Evolutionary conservation across 306 rosid species (phyloP), one percentile per base, ranked within the genome.

Genomic region (Senna siamea): DNA sequence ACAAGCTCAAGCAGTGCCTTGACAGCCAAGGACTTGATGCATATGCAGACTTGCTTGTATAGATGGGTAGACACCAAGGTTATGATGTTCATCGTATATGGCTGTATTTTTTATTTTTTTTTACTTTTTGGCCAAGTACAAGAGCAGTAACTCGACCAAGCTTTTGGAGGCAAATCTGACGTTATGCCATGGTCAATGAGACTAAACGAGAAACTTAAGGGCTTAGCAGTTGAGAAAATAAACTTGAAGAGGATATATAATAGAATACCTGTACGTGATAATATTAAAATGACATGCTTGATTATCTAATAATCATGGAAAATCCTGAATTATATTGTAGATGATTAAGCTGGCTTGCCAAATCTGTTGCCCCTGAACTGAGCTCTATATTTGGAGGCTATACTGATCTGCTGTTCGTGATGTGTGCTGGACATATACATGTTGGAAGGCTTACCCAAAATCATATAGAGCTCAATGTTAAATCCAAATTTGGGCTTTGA

Each of bases 1-100:
- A 78, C 78, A 91, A 87, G 85, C 96, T 93, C 76, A 93, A 80
- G 80, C 77, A 85, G 62, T 78, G 86, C 81, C 82, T 89, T 73
- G 85, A 62, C 58, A 78, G 81, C 79, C 88, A 91, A 52, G 91
- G 91, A 17, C 92, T 89, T 32, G 87, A 74, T 51, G 93, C 93
- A 68, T 93, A 93, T 78, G 23, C 77, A 28, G 80, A 82, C 72
- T 75, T 91, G 81, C 83, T 93, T 68, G 66, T 84, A 59, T 93
- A 84, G 78, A 63, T 41, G 28, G 38, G 53, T 55, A 66, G 61
- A 60, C 69, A 58, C 34, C 50, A 48, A 46, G 66, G 51, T 35
- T 79, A 56, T 66, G 79, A 63, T 53, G 72, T 74, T 72, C 52
- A 55, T 64, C 68, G 53, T 52, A 46, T 57, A 52, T 6, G 38